Percentiles rank a stretch among this genome's conserved stretches.
Evolutionary conservation across 169 alveolate species (phyloP).

Genomic region (Theileria parva): DNA sequence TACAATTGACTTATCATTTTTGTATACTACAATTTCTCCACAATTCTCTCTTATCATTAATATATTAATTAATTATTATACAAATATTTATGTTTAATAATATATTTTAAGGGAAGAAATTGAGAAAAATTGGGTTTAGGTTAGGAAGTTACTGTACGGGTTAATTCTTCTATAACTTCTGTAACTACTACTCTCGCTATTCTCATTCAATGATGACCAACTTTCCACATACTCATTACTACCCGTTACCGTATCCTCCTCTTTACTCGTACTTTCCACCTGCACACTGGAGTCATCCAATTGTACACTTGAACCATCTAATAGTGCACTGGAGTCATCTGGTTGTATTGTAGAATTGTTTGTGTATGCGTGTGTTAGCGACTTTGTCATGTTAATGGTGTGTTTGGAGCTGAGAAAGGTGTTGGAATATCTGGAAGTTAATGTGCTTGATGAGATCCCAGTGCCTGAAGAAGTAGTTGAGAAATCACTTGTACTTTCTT

Average conservation of each 20-base stretch:
- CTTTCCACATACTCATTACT: neutral
- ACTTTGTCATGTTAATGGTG: neutral
- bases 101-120: too few species aligned
- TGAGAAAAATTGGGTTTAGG: neutral
- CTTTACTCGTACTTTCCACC: neutral
- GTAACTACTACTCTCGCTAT: neutral
- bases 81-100: too few species aligned
- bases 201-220: neutral
- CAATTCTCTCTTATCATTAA: conserved; percentile 12
- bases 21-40: conserved; percentile 47
- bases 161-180: conserved; percentile 4
- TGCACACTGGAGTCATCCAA: neutral
- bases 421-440: neutral
- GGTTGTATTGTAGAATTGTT: neutral
- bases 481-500: neutral
- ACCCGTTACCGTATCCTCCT: neutral
- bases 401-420: neutral
- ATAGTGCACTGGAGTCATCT: neutral
- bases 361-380: too few species aligned
- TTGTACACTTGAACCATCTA: neutral
- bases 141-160: neutral
- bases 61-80: neutral
- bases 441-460: neutral
- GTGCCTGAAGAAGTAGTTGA: neutral
- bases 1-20: conserved; percentile 62